Base-by-base conservation (phyloP, 805 yeast species). In the Candida namnaoensis region DNA sequence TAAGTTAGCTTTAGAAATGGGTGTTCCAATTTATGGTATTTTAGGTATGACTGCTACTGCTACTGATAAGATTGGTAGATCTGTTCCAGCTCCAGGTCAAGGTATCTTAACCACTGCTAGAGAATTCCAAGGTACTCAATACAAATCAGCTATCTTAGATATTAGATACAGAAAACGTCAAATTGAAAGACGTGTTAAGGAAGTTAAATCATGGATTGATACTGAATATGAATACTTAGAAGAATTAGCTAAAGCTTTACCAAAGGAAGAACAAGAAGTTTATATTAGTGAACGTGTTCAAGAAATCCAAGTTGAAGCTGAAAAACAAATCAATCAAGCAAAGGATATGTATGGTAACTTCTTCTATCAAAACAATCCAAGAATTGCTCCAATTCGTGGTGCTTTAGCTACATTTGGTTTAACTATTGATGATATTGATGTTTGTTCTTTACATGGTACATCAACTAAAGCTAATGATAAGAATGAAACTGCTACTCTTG, bases 41-140 rank as follows among this genome's bases (percentile, higher is more conserved):
- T 74, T 90, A 54, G 99, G 95, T 42, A 69, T 90, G 76, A 76
- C 96, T 44, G 91, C 96, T 43, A 95, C 98, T 58, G 99, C 99
- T 41, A 78, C 95, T 46, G 99, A 93, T 68, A 95, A 90, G 80
- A 91, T 91, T 64, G 97, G 98, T 62, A 84, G 97, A 71, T 90
- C 98, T 39, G 91, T 93, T 52, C 99, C 99, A 51, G 99, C 99
- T 61, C 99, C 99, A 69, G 99, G 99, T 65, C 88, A 91, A 72
- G 99, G 99, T 82, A 85, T 93, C 52, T 76, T 93, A 74, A 93
- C 99, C 47, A 88, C 96, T 60, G 99, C 99, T 44, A 82, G 95
- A 60, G 99, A 95, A 71, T 79, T 81, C 60, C 91, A 82, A 54
- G 86, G 88, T 53, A 76, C 73, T 55, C 82, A 83, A 66, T 83